Percentiles rank a stretch among this genome's conserved stretches.
Evolutionary conservation across 805 yeast species (phyloP).

Genomic region (Spathaspora arborariae): DNA sequence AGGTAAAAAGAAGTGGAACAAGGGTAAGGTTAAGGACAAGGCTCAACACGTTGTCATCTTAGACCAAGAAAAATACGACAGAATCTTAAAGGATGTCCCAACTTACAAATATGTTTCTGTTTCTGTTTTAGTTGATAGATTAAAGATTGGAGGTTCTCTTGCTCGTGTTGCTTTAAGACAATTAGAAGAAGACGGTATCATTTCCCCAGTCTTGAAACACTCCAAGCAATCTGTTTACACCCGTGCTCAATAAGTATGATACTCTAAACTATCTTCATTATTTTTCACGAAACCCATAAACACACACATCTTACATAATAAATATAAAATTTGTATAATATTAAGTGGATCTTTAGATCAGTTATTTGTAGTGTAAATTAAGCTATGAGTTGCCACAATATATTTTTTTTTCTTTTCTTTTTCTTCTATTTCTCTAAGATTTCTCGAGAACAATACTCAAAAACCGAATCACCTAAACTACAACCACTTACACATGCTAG

Average conservation of each 20-base stretch:
- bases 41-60: slow-evolving; percentile 96
- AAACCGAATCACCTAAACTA: too few species aligned
- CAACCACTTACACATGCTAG: too few species aligned
- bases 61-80: slow-evolving; percentile 99
- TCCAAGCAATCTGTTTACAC: slow-evolving; percentile 96
- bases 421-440: too few species aligned
- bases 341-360: background rate
- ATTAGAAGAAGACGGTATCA: slow-evolving; percentile 91
- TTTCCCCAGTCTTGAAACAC: slow-evolving; percentile 91
- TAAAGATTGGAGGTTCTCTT: slow-evolving; percentile 97
- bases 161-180: slow-evolving; percentile 98
- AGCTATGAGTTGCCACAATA: too few species aligned
- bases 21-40: slow-evolving; percentile 99
- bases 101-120: slow-evolving; percentile 98
- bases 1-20: slow-evolving; percentile 99
- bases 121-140: slow-evolving; percentile 97
- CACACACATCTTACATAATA: slow-evolving; percentile 1
- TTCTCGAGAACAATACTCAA: too few species aligned
- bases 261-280: slow-evolving; percentile 1
- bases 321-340: slow-evolving; percentile 5
- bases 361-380: background rate
- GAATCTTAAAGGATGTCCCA: slow-evolving; percentile 98
- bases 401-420: background rate
- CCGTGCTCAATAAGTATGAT: slow-evolving; percentile 47
- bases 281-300: slow-evolving; percentile 1